Evolutionary conservation across 805 yeast species (phyloP).

Genomic region (Candida vaughaniae): DNA sequence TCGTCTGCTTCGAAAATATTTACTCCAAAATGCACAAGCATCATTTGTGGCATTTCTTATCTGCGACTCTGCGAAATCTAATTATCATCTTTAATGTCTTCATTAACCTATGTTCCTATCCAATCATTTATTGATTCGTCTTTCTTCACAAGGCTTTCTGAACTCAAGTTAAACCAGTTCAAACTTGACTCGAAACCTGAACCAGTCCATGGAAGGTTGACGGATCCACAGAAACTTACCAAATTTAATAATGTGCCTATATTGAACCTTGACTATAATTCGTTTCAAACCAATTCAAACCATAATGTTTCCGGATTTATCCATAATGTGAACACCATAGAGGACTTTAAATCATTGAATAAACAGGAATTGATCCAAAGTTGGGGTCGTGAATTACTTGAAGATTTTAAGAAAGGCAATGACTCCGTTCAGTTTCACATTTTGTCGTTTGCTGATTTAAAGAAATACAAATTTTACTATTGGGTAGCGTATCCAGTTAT

Average conservation of each 20-base stretch:
- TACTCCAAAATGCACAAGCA: too few relatives aligned
- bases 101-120: conserved; percentile 41
- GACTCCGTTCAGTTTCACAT: conserved; percentile 32
- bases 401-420: conserved; percentile 31
- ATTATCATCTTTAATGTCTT: not conserved
- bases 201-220: conserved; percentile 44
- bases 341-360: conserved; percentile 72
- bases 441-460: conserved; percentile 81
- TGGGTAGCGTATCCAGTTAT: conserved; percentile 85
- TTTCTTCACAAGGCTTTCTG: conserved; percentile 75
- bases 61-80: conserved; percentile 29
- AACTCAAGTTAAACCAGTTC: conserved; percentile 68
- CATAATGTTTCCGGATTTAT: conserved; percentile 31
- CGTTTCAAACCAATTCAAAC: conserved; percentile 22
- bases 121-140: conserved; percentile 83
- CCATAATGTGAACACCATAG: conserved; percentile 75
- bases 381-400: conserved; percentile 30
- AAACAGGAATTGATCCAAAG: conserved; percentile 55
- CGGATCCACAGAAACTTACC: conserved; percentile 32
- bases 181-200: conserved; percentile 56
- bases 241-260: conserved; percentile 36
- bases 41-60: too few relatives aligned
- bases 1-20: too few relatives aligned
- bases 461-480: conserved; percentile 81
- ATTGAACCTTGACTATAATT: conserved; percentile 30